phyloP scores from a whole-genome alignment of 805 yeast species.

The Yarrowia sp. region DNA sequence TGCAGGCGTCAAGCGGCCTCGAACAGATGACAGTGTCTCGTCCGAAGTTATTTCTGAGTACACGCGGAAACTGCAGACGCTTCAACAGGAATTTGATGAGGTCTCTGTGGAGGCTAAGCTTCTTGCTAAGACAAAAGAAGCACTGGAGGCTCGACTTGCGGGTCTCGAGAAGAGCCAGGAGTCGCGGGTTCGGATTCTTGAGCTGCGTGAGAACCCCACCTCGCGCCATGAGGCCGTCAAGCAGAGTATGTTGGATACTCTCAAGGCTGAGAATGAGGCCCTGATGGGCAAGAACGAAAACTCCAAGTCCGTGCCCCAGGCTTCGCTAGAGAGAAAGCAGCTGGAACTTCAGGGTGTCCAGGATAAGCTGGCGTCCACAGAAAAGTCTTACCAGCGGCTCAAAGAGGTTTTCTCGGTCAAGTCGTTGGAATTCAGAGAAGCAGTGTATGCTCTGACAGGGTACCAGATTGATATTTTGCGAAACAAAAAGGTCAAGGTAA shows the following conservation, averaged over 20 bases:
- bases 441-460: conserved; percentile 66
- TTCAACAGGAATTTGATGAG: conserved; percentile 5
- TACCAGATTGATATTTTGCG: conserved; percentile 65
- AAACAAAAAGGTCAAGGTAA: conserved; percentile 53
- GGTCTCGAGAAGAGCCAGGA: conserved; percentile 24
- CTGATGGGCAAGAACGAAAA: conserved; percentile 40
- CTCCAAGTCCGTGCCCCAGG: conserved; percentile 46
- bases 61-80: conserved; percentile 3
- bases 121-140: conserved; percentile 30
- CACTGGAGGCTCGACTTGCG: conserved; percentile 26
- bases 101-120: conserved; percentile 25
- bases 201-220: conserved; percentile 65
- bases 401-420: conserved; percentile 59
- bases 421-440: conserved; percentile 66
- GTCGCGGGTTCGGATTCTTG: conserved; percentile 46
- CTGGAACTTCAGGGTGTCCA: conserved; percentile 32
- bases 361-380: conserved; percentile 28
- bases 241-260: conserved; percentile 47
- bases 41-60: conserved; percentile 1
- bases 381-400: conserved; percentile 35
- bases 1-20: conserved; percentile 25
- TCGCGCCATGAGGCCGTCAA: conserved; percentile 59
- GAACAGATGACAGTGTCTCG: conserved; percentile 25
- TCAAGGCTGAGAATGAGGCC: conserved; percentile 58
- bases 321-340: conserved; percentile 56